Evolutionary conservation across 148 eudicot genomes (phyloP).

Genomic region (Polygonum aviculare): DNA sequence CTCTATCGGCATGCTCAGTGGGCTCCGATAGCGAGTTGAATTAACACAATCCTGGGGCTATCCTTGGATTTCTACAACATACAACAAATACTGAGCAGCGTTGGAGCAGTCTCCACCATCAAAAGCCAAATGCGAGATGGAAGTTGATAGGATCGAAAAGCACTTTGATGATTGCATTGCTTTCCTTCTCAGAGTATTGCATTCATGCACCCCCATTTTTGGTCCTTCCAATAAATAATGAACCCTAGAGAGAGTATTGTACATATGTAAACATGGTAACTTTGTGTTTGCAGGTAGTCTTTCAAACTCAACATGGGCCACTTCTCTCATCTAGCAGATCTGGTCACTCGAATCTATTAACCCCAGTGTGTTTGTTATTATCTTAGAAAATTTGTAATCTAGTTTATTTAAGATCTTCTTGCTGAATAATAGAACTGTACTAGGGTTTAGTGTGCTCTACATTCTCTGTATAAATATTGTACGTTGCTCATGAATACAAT

Average conservation of each 20-base stretch:
- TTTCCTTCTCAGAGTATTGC: slow-evolving; percentile 92
- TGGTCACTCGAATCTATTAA: slow-evolving; percentile 52
- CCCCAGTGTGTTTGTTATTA: too few species aligned
- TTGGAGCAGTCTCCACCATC: slow-evolving; percentile 69
- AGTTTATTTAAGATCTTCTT: too few species aligned
- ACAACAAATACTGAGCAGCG: slow-evolving; percentile 63
- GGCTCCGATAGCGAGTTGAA: slow-evolving; percentile 91
- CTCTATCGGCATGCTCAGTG: slow-evolving; percentile 28
- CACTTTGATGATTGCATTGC: slow-evolving; percentile 97
- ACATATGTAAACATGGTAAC: not conserved
- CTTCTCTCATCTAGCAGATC: slow-evolving; percentile 79
- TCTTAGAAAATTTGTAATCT: too few species aligned
- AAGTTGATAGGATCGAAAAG: slow-evolving; percentile 78
- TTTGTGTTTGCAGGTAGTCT: slow-evolving; percentile 55
- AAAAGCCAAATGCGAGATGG: slow-evolving; percentile 88
- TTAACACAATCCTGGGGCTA: slow-evolving; percentile 80
- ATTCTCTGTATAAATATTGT: too few species aligned
- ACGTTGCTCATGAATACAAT: too few species aligned
- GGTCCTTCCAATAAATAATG: not conserved
- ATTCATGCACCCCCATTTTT: slow-evolving; percentile 17
- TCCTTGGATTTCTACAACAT: slow-evolving; percentile 74
- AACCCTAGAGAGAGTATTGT: not conserved
- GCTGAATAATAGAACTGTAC: too few species aligned
- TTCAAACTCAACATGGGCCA: slow-evolving; percentile 22
- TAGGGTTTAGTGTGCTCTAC: too few species aligned